Conservation (phyloP, 805 yeast species). For the Candida berthetii region DNA sequence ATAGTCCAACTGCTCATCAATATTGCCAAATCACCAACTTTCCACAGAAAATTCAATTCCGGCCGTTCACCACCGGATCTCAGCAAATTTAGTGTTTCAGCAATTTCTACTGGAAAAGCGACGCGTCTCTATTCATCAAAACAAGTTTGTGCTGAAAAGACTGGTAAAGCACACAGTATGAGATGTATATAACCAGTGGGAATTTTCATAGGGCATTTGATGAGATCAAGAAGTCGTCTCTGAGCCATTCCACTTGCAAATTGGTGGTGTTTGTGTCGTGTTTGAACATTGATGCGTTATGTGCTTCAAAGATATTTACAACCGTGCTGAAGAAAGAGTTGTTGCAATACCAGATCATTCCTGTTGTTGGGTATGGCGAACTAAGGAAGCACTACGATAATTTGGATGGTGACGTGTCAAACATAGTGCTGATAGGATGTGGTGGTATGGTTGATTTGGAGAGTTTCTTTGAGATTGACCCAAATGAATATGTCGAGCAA, state of each 20-base stretch:
- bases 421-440: constrained; percentile 81
- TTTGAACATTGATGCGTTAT: constrained; percentile 84
- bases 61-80: no score
- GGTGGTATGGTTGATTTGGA: constrained; percentile 91
- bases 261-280: constrained; percentile 86
- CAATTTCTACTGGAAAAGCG: no score
- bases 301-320: constrained; percentile 77
- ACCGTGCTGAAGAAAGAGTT: constrained; percentile 69
- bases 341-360: constrained; percentile 82
- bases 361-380: constrained; percentile 89
- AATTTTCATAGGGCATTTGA: constrained; percentile 64
- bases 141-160: no score
- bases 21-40: no score
- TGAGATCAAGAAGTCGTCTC: constrained; percentile 61
- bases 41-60: no score
- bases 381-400: constrained; percentile 54
- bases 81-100: no score
- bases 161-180: background rate
- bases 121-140: no score
- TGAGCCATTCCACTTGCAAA: constrained; percentile 90
- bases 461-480: constrained; percentile 58
- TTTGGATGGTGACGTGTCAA: constrained; percentile 70
- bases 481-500: constrained; percentile 39
- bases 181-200: constrained; percentile 71
- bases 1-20: no score